Percentiles rank a stretch among this genome's conserved stretches.
phyloP scores from a whole-genome alignment of 345 rosid genomes.

The Noccaea caerulescens region DNA sequence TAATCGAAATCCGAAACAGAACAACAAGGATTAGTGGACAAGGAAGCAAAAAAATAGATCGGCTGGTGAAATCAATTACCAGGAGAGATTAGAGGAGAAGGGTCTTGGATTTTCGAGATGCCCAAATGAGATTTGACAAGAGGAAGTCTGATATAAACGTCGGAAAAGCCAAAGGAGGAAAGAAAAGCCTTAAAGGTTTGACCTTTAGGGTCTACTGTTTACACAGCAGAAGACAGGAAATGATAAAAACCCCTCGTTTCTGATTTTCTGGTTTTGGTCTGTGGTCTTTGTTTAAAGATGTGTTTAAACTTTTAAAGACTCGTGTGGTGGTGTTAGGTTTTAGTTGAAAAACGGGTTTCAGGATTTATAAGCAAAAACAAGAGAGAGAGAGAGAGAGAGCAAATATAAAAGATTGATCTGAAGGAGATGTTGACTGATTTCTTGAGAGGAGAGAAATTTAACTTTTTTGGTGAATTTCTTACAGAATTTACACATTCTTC shows the following conservation, averaged over 20 bases:
- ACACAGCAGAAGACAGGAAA: constrained; percentile 31
- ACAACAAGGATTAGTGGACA: background rate
- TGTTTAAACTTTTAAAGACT: constrained; percentile 29
- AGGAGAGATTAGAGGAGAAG: constrained; percentile 37
- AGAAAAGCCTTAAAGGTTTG: constrained; percentile 37
- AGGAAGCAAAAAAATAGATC: background rate
- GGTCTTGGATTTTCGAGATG: constrained; percentile 24
- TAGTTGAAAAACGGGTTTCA: constrained; percentile 4
- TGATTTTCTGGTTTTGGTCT: constrained; percentile 24
- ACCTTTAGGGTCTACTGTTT: constrained; percentile 41
- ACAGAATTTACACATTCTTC: background rate
- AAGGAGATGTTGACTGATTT: background rate
- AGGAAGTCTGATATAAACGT: constrained; percentile 19
- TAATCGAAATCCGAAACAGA: constrained; percentile 14
- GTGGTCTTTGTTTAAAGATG: constrained; percentile 44
- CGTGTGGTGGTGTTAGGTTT: constrained; percentile 40
- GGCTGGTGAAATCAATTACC: constrained; percentile 39
- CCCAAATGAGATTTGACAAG: constrained; percentile 32
- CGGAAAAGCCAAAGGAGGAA: constrained; percentile 31
- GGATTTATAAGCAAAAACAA: background rate
- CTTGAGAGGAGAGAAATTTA: background rate
- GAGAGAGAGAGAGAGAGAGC: background rate
- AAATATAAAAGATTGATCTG: background rate
- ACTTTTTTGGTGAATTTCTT: constrained; percentile 6
- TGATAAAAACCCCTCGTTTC: constrained; percentile 4